These are phyloP conservation scores for Trichoderma arundinaceum DNA, from an alignment of 2,329 filamentous ascomycete species.

Conservation along the genomic window DNA sequence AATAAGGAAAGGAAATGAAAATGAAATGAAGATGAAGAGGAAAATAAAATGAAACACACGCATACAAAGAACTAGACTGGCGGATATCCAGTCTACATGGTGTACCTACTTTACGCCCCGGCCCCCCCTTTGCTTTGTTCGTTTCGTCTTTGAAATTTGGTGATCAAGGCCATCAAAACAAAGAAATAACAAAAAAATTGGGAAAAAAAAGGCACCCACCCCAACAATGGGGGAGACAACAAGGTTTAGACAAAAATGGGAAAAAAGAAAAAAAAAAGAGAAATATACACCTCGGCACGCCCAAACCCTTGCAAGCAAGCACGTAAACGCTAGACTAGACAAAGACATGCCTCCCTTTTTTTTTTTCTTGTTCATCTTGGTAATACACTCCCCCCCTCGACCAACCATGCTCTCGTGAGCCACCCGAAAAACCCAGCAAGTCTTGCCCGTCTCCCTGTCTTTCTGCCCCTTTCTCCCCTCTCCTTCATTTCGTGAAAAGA, in stretches of 20 bases:
- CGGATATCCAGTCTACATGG: background rate
- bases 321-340: conserved; percentile 27
- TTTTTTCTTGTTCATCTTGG: background rate
- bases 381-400: conserved; percentile 22
- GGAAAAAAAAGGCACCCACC: background rate
- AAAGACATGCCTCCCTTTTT: conserved; percentile 17
- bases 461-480: background rate
- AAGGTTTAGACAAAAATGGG: background rate
- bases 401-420: conserved; percentile 6
- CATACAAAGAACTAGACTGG: background rate
- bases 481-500: conserved; percentile 12
- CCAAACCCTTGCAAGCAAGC: conserved; percentile 17
- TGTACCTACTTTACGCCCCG: conserved; percentile 1
- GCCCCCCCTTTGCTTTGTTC: conserved; percentile 1
- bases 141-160: background rate
- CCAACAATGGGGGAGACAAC: background rate
- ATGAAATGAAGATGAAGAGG: background rate
- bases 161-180: background rate
- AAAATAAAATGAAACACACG: background rate
- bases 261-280: background rate
- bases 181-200: background rate
- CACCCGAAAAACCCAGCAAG: background rate
- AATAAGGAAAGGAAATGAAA: background rate
- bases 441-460: background rate
- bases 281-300: conserved; percentile 23